phyloP scores from a whole-genome alignment of 352 stramenopile species.

The Pythium sp. region DNA sequence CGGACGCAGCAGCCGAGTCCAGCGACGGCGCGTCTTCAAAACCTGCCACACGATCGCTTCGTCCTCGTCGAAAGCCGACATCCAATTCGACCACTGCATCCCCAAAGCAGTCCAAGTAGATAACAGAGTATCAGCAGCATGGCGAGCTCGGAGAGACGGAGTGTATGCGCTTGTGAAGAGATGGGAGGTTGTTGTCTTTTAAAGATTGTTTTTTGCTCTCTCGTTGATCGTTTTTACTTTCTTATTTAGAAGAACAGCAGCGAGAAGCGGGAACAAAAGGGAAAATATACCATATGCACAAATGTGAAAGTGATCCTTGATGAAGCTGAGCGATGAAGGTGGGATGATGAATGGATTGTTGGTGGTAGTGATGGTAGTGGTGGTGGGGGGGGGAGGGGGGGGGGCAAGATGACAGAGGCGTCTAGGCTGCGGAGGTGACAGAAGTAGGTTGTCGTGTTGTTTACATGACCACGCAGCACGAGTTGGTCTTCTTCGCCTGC shows the following conservation, averaged over 20 bases:
- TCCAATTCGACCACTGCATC: conserved; percentile 26
- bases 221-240: conserved; percentile 13
- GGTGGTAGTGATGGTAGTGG: neutral
- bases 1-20: conserved; percentile 41
- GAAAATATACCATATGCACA: conserved; percentile 40
- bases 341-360: neutral
- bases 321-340: neutral
- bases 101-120: conserved; percentile 35
- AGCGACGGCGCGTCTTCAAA: conserved; percentile 37
- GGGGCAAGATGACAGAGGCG: conserved; percentile 2
- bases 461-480: conserved; percentile 95
- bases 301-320: conserved; percentile 12
- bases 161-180: neutral
- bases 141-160: neutral
- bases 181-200: conserved; percentile 25
- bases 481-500: conserved; percentile 99
- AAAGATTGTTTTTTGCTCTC: conserved; percentile 8
- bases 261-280: conserved; percentile 13
- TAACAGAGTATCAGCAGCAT: conserved; percentile 9
- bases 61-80: conserved; percentile 45
- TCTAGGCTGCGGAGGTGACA: conserved; percentile 3
- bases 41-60: conserved; percentile 47
- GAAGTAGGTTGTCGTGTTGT: neutral
- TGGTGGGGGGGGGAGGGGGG: neutral
- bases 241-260: conserved; percentile 5